Conservation (phyloP, 495 filamentous ascomycete species). For the Lasiosphaeriaceae sp. region DNA sequence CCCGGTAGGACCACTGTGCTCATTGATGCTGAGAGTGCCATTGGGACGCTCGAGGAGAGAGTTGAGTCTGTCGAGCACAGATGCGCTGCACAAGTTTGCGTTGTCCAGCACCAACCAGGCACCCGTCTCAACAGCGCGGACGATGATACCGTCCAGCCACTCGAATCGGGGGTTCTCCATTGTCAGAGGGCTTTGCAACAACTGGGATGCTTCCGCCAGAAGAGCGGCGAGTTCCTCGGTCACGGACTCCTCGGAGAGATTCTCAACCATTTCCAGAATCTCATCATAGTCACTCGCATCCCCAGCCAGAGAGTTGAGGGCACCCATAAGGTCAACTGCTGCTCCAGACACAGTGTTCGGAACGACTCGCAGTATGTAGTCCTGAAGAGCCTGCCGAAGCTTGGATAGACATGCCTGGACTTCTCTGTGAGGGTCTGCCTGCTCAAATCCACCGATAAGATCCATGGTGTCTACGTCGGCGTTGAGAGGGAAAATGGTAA, state of each 20-base stretch:
- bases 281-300: conserved; percentile 25
- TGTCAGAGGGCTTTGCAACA: conserved; percentile 41
- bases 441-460: conserved; percentile 93
- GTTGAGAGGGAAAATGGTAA: conserved; percentile 80
- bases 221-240: conserved; percentile 23
- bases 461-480: conserved; percentile 96
- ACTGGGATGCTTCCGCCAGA: conserved; percentile 27
- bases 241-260: conserved; percentile 21
- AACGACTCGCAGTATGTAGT: conserved; percentile 48
- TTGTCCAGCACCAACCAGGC: conserved; percentile 95
- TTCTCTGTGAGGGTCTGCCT: conserved; percentile 74
- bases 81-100: conserved; percentile 92
- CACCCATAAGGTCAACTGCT: conserved; percentile 40
- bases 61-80: conserved; percentile 91
- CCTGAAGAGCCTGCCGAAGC: conserved; percentile 52
- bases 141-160: conserved; percentile 91
- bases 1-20: conserved; percentile 79
- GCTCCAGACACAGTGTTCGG: conserved; percentile 38
- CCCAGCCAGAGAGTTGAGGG: conserved; percentile 25
- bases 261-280: conserved; percentile 31
- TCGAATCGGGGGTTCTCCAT: conserved; percentile 78
- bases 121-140: conserved; percentile 80
- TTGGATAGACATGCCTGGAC: conserved; percentile 52
- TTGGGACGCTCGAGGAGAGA: conserved; percentile 83
- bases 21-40: conserved; percentile 83